phyloP scores from a whole-genome alignment of 1,284 basidiomycete genomes.

The Tremellales sp. region DNA sequence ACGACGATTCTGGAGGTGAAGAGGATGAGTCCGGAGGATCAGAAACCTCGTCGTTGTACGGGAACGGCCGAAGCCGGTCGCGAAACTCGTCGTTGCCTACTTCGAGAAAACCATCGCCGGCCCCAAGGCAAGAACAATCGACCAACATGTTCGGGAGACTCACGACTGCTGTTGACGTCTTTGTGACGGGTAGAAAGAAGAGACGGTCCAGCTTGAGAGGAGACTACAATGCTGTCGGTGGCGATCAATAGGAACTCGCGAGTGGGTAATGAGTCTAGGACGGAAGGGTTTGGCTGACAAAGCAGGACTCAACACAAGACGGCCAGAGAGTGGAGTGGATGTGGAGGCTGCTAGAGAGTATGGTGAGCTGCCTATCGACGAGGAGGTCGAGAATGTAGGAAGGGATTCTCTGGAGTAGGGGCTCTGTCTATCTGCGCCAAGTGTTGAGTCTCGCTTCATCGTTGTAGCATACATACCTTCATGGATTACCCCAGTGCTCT shows the following conservation, averaged over 20 bases:
- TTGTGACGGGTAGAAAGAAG: slow-evolving; percentile 53
- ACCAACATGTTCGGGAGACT: slow-evolving; percentile 29
- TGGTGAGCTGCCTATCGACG: slow-evolving; percentile 14
- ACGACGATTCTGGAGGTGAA: slow-evolving; percentile 24
- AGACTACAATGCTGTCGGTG: slow-evolving; percentile 57
- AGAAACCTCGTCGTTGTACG: slow-evolving; percentile 60
- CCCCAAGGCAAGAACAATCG: slow-evolving; percentile 32
- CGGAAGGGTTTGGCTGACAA: neutral
- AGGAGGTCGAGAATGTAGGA: slow-evolving; percentile 14
- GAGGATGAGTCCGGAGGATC: slow-evolving; percentile 63
- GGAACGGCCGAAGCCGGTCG: slow-evolving; percentile 22
- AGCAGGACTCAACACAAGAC: slow-evolving; percentile 22
- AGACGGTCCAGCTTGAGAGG: slow-evolving; percentile 46
- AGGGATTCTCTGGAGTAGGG: slow-evolving; percentile 3
- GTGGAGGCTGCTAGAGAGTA: slow-evolving; percentile 23
- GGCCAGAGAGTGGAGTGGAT: slow-evolving; percentile 9
- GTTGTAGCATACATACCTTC: slow-evolving; percentile 4
- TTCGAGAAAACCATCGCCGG: slow-evolving; percentile 32
- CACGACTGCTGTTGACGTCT: slow-evolving; percentile 54
- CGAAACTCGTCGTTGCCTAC: slow-evolving; percentile 34
- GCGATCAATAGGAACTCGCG: slow-evolving; percentile 66
- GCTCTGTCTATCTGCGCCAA: slow-evolving; percentile 2
- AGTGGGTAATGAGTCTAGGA: slow-evolving; percentile 42
- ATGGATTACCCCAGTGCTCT: too few relatives aligned
- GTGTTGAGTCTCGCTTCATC: slow-evolving; percentile 6